phyloP scores from a whole-genome alignment of 225 moss, liverwort and hornwort species.

The Marchantia paleacea region DNA sequence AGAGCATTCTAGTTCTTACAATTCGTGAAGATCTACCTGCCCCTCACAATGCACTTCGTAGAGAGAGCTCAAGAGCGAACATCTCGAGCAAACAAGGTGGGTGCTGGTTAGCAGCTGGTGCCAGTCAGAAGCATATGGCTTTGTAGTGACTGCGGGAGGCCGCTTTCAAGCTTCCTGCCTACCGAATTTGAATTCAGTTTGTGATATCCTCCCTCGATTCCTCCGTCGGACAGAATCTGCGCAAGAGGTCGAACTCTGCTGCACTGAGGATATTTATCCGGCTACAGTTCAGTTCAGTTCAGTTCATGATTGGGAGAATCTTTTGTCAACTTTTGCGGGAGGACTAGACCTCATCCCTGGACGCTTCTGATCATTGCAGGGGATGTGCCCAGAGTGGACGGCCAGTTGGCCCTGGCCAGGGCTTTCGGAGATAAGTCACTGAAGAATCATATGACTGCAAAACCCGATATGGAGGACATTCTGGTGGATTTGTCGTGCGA shows the following conservation, averaged over 20 bases:
- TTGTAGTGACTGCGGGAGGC: not conserved
- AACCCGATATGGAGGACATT: constrained; percentile 66
- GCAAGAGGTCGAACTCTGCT: not conserved
- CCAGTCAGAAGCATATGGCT: not conserved
- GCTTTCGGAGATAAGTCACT: constrained; percentile 76
- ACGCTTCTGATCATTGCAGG: constrained; percentile 41
- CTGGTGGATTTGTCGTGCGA: constrained; percentile 55
- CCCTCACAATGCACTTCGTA: too few species aligned
- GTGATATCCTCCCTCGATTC: not conserved
- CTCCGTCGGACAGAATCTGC: not conserved
- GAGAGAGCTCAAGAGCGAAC: not conserved
- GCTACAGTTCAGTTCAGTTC: too few species aligned
- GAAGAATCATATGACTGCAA: constrained; percentile 82
- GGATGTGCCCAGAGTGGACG: constrained; percentile 85
- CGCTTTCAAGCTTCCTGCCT: not conserved
- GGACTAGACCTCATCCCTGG: not conserved
- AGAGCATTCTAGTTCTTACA: not conserved
- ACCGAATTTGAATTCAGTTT: not conserved
- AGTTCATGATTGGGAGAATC: too few species aligned
- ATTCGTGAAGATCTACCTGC: too few species aligned
- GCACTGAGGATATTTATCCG: too few species aligned
- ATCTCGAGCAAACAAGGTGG: not conserved
- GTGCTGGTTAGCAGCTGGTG: not conserved
- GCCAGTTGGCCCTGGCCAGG: constrained; percentile 76
- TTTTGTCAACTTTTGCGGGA: not conserved